Conservation (phyloP, 2,329 filamentous ascomycete genomes). For the Metarhizium album region DNA sequence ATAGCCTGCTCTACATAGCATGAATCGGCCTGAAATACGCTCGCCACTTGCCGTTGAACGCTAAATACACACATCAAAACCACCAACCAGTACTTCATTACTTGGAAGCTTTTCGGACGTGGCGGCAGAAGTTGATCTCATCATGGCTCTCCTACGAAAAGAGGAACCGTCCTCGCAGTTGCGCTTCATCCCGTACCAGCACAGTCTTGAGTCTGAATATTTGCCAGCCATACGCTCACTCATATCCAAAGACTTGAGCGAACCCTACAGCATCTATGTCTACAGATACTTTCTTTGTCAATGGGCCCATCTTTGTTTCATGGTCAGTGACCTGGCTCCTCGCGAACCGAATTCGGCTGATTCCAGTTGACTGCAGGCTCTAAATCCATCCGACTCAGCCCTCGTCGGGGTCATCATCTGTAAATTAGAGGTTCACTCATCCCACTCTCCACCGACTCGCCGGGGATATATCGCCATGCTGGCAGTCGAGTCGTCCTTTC, state of each 20-base stretch:
- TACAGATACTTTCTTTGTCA: conserved; percentile 97
- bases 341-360: no score
- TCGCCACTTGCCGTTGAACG: background rate
- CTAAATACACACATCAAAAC: background rate
- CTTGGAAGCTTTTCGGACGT: background rate
- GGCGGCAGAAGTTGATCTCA: background rate
- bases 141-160: conserved; percentile 24
- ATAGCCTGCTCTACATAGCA: background rate
- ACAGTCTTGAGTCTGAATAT: conserved; percentile 50
- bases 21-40: background rate
- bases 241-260: conserved; percentile 92
- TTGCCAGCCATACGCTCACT: conserved; percentile 81
- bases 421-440: conserved; percentile 84
- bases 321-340: conserved; percentile 43
- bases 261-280: conserved; percentile 98
- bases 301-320: conserved; percentile 95
- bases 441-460: conserved; percentile 61
- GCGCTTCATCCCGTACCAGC: conserved; percentile 51
- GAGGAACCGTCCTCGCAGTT: conserved; percentile 35
- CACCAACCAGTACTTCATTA: background rate
- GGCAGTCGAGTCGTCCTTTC: conserved; percentile 70
- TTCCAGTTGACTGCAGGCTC: conserved; percentile 31
- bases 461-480: conserved; percentile 98
- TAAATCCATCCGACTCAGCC: conserved; percentile 46
- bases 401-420: conserved; percentile 88